Evolutionary conservation across 352 stramenopile species (phyloP), one percentile per base, ranked within the genome.

Genomic region (Peronospora farinosa): DNA sequence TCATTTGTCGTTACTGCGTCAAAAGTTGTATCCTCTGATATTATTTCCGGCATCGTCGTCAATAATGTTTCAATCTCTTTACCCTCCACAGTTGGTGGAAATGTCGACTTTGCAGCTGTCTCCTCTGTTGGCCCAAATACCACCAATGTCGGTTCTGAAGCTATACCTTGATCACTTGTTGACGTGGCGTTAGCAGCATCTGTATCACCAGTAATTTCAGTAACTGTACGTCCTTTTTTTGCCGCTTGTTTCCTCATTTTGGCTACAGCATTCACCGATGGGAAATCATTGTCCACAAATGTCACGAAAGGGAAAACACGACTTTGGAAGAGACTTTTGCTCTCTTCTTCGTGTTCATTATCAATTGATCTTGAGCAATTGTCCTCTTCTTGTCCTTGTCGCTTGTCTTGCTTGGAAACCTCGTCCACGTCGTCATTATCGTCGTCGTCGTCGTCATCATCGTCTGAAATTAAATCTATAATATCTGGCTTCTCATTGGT

Each of bases 271-370:
- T 60, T 52, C 3, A 65, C n/a, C 12, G 52, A 66, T 6, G 67
- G 67, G 40, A 82, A 82, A 41, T 82, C 62, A 9, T 31, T 60
- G 7, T 27, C 40, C 9, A 44, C 15, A 36, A 74, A 82, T 2
- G 19, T 35, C 16, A 71, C 42, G 0, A 19, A n/a, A 3, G 51
- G 40, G 19, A 75, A 69, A 11, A 60, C 17, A 7, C 66, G 62
- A 49, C 66, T 69, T 35, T 67, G 54, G 11, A 63, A 57, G 7
- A 60, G 40, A 10, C 3, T 25, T 23, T 7, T 0, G 1, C 8
- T 11, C 11, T 11, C 19, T 15, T 30, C 2, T 9, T 28, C 38
- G 23, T 30, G 38, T 15, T 16, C 30, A 11, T 32, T 0, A 11
- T 30, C 16, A 23, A 1, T 9, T 27, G 5, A 5, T 27, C 6